phyloP scores from a whole-genome alignment of 768 basidiomycete species.

The Lepiota brunneoincarnata region DNA sequence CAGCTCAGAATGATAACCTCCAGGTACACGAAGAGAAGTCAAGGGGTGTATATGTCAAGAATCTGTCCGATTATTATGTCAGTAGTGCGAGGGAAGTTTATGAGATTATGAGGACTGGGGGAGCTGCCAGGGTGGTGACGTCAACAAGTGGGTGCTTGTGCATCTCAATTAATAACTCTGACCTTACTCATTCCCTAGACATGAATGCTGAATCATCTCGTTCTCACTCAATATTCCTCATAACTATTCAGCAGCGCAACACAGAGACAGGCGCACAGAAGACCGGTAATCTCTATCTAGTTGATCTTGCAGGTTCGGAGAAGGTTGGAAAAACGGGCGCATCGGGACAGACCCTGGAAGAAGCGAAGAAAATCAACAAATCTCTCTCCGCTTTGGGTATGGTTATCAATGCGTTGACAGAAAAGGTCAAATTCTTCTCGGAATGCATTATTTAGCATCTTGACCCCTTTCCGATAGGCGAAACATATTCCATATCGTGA shows the following conservation, averaged over 20 bases:
- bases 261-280: slow-evolving; percentile 95
- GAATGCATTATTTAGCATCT: not conserved
- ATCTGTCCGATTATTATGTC: slow-evolving; percentile 96
- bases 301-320: slow-evolving; percentile 97
- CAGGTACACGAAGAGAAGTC: slow-evolving; percentile 99
- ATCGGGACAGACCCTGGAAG: slow-evolving; percentile 97
- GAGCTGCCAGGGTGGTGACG: slow-evolving; percentile 85
- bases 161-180: not conserved
- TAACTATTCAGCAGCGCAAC: slow-evolving; percentile 95
- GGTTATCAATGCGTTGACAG: slow-evolving; percentile 99
- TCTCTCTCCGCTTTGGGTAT: slow-evolving; percentile 95
- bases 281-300: slow-evolving; percentile 94
- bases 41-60: slow-evolving; percentile 97
- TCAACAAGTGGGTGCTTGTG: slow-evolving; percentile 74
- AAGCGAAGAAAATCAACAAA: slow-evolving; percentile 99
- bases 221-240: slow-evolving; percentile 98
- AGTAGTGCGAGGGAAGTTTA: slow-evolving; percentile 94
- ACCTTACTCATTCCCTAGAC: slow-evolving; percentile 46
- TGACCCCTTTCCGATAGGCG: slow-evolving; percentile 46
- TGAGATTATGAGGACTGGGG: slow-evolving; percentile 98
- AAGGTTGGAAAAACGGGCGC: slow-evolving; percentile 99
- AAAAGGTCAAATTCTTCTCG: slow-evolving; percentile 61
- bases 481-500: slow-evolving; percentile 98
- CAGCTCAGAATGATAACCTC: slow-evolving; percentile 96
- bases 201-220: slow-evolving; percentile 99